Evolutionary conservation across 2,329 filamentous ascomycete genomes (phyloP).

Genomic region (Aspergillus udagawae): DNA sequence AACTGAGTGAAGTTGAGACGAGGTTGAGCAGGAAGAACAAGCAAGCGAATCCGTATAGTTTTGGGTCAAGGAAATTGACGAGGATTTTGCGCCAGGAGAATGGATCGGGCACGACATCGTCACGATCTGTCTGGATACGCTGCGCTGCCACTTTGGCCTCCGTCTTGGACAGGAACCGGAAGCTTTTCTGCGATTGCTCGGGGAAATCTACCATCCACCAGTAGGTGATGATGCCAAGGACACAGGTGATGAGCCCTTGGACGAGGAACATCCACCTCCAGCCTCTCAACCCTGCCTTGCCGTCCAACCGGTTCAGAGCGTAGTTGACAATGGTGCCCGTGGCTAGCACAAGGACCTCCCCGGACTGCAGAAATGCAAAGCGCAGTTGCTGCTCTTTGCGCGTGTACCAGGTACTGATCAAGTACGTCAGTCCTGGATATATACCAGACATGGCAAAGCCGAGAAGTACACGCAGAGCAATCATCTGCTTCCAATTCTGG

Average conservation of each 20-base stretch:
- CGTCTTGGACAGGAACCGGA: constrained; percentile 53
- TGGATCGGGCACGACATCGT: constrained; percentile 54
- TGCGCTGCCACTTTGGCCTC: constrained; percentile 55
- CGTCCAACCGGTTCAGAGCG: constrained; percentile 61
- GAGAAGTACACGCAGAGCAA: constrained; percentile 61
- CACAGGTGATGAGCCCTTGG: constrained; percentile 58
- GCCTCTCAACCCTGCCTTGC: constrained; percentile 52
- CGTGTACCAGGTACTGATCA: constrained; percentile 58
- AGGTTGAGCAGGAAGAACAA: constrained; percentile 66
- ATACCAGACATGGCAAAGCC: constrained; percentile 58
- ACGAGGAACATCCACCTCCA: constrained; percentile 70
- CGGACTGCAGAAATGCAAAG: constrained; percentile 62
- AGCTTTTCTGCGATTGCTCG: constrained; percentile 54
- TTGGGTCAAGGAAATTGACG: constrained; percentile 54
- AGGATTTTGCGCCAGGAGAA: constrained; percentile 56
- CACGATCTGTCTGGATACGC: constrained; percentile 59
- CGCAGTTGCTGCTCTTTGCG: constrained; percentile 62
- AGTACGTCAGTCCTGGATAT: constrained; percentile 43
- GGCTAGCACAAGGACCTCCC: constrained; percentile 62
- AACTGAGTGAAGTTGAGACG: constrained; percentile 61
- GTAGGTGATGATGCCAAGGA: constrained; percentile 59
- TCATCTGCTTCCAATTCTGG: constrained; percentile 65
- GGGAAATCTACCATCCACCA: constrained; percentile 71
- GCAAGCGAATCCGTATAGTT: constrained; percentile 61
- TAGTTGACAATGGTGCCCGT: constrained; percentile 66